Evolutionary conservation across 768 basidiomycete species (phyloP).

Genomic region (Lyophyllum atratum): DNA sequence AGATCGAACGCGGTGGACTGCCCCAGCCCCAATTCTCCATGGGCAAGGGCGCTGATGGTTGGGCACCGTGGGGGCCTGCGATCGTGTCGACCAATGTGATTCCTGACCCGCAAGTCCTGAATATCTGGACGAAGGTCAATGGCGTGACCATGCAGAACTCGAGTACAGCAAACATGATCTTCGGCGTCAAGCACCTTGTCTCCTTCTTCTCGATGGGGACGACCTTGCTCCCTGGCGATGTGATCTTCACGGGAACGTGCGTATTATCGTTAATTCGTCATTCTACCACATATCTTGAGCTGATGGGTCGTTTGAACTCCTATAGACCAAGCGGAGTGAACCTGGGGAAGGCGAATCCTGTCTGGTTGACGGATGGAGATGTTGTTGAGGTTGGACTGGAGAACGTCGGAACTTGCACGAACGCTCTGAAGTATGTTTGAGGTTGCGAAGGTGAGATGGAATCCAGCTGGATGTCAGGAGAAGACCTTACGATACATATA

Average conservation of each 20-base stretch:
- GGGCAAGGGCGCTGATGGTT: conserved; percentile 44
- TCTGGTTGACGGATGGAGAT: conserved; percentile 38
- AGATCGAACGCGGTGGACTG: conserved; percentile 39
- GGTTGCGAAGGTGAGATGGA: background rate
- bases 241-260: conserved; percentile 43
- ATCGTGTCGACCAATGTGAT: conserved; percentile 37
- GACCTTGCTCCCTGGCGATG: conserved; percentile 39
- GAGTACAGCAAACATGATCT: conserved; percentile 41
- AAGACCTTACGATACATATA: too few relatives aligned
- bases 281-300: background rate
- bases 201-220: conserved; percentile 45
- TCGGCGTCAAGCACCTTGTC: conserved; percentile 36
- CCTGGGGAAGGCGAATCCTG: conserved; percentile 33
- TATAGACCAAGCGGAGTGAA: conserved; percentile 37
- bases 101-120: conserved; percentile 35
- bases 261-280: conserved; percentile 8
- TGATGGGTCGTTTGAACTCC: background rate
- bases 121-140: conserved; percentile 41
- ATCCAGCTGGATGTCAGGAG: background rate
- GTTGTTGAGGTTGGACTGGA: conserved; percentile 40
- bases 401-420: conserved; percentile 40
- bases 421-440: conserved; percentile 27
- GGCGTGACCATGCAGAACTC: conserved; percentile 37
- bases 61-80: conserved; percentile 42
- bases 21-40: conserved; percentile 43